Evolutionary conservation across 2,329 filamentous ascomycete species (phyloP), one percentile per base, ranked within the genome.

Genomic region (Colletotrichum spaethianum): DNA sequence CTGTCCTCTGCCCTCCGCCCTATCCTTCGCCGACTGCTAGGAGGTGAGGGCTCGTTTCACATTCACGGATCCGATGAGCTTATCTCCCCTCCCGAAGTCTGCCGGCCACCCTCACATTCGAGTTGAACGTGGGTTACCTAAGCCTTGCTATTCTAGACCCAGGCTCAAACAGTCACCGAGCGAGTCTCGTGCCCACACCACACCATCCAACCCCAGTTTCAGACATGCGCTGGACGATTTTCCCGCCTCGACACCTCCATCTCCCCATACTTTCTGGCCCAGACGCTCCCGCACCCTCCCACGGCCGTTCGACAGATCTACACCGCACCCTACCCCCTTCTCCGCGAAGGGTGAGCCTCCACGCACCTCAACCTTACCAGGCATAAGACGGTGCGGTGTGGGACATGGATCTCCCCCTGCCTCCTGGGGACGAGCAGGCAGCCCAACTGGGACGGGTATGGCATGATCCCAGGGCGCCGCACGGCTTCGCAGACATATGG

Each of bases 41-140:
- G 23, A n/a, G 38, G 55, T 23, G 53, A 33, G 36, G 38, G 18
- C 28, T n/a, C 8, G 44, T 60, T 67, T 67, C 64, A 44, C 20
- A 11, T 42, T 60, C 33, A 40, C 44, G 53, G 60, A 18, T 60
- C 63, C 55, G 63, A 52, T 20, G 44, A 31, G 60, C 18, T 28
- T 31, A 12, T n/a, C 31, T 52, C n/a, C n/a, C 16, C n/a, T 18
- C n/a, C 6, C 9, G n/a, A 48, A 8, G n/a, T 50, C 31, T 33
- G 23, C n/a, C n/a, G 33, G n/a, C 53, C n/a, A 23, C 53, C 4
- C 38, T 36, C 52, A 36, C 52, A 31, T 11, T 11, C 14, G 20
- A 20, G 40, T n/a, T 8, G 20, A 14, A 20, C 12, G 26, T 11
- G 26, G 20, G 23, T 38, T 14, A 59, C n/a, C 33, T 18, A 59